Conservation (phyloP, 164 flowering plant species). For the Protea cynaroides region DNA sequence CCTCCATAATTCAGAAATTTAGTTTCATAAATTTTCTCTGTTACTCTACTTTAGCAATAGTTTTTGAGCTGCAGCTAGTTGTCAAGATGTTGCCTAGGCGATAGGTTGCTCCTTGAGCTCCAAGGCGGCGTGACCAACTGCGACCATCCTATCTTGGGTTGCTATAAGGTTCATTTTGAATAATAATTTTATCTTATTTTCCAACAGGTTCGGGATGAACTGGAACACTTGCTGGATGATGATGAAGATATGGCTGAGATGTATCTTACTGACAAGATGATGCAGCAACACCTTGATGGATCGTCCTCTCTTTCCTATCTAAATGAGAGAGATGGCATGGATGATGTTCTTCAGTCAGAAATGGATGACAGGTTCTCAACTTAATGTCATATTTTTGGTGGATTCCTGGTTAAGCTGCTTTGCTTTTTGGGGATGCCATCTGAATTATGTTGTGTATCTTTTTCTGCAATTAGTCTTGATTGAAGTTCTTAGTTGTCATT, state of each 20-base stretch:
- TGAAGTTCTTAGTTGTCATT: no score
- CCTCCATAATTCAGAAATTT: no score
- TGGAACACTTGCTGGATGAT: slow-evolving; percentile 64
- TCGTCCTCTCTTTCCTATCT: slow-evolving; percentile 51
- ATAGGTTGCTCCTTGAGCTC: no score
- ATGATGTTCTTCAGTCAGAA: slow-evolving; percentile 35
- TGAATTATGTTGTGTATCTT: background rate
- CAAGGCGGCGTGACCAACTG: no score
- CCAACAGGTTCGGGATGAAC: slow-evolving; percentile 64
- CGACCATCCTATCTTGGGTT: no score
- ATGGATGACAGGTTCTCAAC: slow-evolving; percentile 45
- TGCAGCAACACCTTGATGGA: slow-evolving; percentile 46
- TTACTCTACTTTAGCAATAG: no score
- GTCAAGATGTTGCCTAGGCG: no score
- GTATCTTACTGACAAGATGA: slow-evolving; percentile 77
- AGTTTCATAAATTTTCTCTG: no score
- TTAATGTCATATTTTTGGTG: background rate
- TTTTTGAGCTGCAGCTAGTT: no score
- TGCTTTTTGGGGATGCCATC: background rate
- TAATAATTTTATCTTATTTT: background rate
- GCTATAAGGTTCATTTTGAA: background rate
- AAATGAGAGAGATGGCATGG: slow-evolving; percentile 42
- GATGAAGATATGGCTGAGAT: slow-evolving; percentile 80
- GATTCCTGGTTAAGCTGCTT: background rate
- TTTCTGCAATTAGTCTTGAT: background rate